These are phyloP conservation scores for Phialophora macrospora DNA, from an alignment of 2,329 filamentous ascomycete genomes.

Conservation along the genomic window DNA sequence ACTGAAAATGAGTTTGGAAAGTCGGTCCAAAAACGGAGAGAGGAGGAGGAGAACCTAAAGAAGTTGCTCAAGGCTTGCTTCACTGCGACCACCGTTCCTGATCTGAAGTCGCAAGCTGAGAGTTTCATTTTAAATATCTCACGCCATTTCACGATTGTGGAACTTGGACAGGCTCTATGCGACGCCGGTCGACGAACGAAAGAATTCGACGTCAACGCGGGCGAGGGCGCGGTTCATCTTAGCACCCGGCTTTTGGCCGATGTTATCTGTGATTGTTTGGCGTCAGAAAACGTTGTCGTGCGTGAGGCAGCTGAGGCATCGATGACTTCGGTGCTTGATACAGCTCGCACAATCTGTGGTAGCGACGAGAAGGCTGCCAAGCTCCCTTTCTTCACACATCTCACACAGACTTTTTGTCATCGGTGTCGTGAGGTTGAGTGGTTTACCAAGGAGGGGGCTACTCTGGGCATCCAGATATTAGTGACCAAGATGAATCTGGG, in stretches of 20 bases:
- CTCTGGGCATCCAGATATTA: slow-evolving; percentile 84
- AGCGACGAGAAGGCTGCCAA: slow-evolving; percentile 71
- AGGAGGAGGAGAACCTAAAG: slow-evolving; percentile 80
- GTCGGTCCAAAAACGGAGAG: slow-evolving; percentile 84
- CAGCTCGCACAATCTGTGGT: slow-evolving; percentile 79
- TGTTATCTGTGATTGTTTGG: slow-evolving; percentile 85
- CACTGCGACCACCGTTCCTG: slow-evolving; percentile 79
- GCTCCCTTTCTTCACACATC: slow-evolving; percentile 81
- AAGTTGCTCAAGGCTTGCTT: slow-evolving; percentile 88
- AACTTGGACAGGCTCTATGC: slow-evolving; percentile 83
- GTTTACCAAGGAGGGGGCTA: slow-evolving; percentile 96
- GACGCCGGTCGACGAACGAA: slow-evolving; percentile 76
- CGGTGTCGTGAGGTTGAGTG: slow-evolving; percentile 97
- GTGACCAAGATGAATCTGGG: slow-evolving; percentile 84
- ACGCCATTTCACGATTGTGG: slow-evolving; percentile 86
- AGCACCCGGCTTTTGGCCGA: slow-evolving; percentile 88
- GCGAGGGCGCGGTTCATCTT: slow-evolving; percentile 84
- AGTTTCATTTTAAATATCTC: slow-evolving; percentile 79
- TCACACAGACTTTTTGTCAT: slow-evolving; percentile 86
- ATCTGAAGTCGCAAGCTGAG: slow-evolving; percentile 76
- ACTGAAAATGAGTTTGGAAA: slow-evolving; percentile 77
- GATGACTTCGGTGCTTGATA: slow-evolving; percentile 76
- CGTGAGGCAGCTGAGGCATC: slow-evolving; percentile 81
- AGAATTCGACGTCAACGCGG: slow-evolving; percentile 80
- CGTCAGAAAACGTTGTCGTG: slow-evolving; percentile 79